A percentile compares a stretch with the other conserved stretches of the same genome.
These are phyloP conservation scores for Globisporangium uncinulatum DNA, from an alignment of 352 stramenopile species.

Conservation along the genomic window DNA sequence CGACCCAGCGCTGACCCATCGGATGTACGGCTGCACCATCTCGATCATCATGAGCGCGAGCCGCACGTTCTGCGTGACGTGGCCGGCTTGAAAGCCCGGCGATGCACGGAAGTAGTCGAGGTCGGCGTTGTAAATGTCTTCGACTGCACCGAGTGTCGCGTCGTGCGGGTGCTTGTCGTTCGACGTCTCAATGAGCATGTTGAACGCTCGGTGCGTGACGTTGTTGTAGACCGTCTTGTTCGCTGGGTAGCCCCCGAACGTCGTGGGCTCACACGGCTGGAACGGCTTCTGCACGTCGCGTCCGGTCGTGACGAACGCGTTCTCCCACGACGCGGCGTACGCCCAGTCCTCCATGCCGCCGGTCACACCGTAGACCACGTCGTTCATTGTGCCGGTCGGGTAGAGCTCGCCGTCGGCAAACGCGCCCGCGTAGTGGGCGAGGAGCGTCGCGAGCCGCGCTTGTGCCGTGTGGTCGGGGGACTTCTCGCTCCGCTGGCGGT, in stretches of 20 bases:
- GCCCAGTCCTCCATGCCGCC: conserved; percentile 98
- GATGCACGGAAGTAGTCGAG: conserved; percentile 53
- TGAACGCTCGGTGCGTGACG: conserved; percentile 91
- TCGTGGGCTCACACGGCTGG: conserved; percentile 73
- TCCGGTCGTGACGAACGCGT: conserved; percentile 26
- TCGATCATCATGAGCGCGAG: conserved; percentile 94
- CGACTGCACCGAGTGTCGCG: conserved; percentile 59
- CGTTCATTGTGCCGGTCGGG: conserved; percentile 91
- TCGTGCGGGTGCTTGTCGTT: conserved; percentile 83
- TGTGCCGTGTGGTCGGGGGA: conserved; percentile 77
- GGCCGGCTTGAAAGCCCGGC: conserved; percentile 60
- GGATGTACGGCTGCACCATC: conserved; percentile 93
- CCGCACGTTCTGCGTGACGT: conserved; percentile 94
- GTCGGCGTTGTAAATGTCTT: conserved; percentile 62
- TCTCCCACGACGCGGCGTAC: conserved; percentile 91
- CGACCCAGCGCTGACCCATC: conserved; percentile 49
- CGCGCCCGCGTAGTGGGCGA: conserved; percentile 65
- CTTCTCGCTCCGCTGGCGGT: conserved; percentile 57
- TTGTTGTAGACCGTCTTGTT: conserved; percentile 94
- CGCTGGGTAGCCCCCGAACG: conserved; percentile 86
- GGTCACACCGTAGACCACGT: conserved; percentile 94
- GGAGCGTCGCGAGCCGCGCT: conserved; percentile 43
- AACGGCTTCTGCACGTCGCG: conserved; percentile 37
- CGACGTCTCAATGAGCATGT: conserved; percentile 96
- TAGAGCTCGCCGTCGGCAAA: conserved; percentile 77